Conservation (phyloP, 2,329 filamentous ascomycete genomes). For the Berkeleyomyces rouxiae region DNA sequence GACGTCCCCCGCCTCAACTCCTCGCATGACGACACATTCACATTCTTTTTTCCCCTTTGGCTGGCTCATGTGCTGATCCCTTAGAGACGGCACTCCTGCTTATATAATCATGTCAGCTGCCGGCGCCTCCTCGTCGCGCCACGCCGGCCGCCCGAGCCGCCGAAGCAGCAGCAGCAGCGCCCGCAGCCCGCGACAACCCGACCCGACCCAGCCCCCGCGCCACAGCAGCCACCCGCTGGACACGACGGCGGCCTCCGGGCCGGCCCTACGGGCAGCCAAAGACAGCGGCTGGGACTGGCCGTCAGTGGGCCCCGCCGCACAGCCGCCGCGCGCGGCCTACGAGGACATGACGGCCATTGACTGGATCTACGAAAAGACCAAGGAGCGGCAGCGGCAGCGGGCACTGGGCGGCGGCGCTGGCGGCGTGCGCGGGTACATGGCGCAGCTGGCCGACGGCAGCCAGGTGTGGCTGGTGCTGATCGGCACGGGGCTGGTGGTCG, state of each 20-base stretch:
- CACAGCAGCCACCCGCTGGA: constrained; percentile 21
- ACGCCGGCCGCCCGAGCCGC: constrained; percentile 15
- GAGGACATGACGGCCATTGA: constrained; percentile 95
- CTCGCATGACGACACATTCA: constrained; percentile 12
- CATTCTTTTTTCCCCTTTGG: constrained; percentile 2
- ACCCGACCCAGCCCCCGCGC: constrained; percentile 26
- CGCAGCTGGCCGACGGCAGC: constrained; percentile 62
- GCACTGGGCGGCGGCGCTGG: constrained; percentile 30
- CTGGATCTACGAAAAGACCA: constrained; percentile 98
- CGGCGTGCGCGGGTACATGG: constrained; percentile 56
- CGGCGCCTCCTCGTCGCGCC: constrained; percentile 13
- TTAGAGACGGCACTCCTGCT: constrained; percentile 6
- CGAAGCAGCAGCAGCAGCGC: constrained; percentile 21
- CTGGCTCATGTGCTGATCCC: not conserved
- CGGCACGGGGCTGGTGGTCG: constrained; percentile 68
- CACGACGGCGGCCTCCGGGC: not conserved
- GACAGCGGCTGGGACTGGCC: constrained; percentile 43
- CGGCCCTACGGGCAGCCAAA: constrained; percentile 21
- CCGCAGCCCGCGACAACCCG: constrained; percentile 28
- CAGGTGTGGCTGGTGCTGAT: constrained; percentile 87
- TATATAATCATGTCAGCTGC: constrained; percentile 12
- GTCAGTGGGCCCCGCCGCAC: constrained; percentile 44
- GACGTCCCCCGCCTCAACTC: constrained; percentile 19
- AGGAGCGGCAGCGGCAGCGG: constrained; percentile 79
- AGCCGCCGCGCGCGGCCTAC: constrained; percentile 63